Conservation (phyloP, 2,329 filamentous ascomycete species). For the Claviceps cyperi region DNA sequence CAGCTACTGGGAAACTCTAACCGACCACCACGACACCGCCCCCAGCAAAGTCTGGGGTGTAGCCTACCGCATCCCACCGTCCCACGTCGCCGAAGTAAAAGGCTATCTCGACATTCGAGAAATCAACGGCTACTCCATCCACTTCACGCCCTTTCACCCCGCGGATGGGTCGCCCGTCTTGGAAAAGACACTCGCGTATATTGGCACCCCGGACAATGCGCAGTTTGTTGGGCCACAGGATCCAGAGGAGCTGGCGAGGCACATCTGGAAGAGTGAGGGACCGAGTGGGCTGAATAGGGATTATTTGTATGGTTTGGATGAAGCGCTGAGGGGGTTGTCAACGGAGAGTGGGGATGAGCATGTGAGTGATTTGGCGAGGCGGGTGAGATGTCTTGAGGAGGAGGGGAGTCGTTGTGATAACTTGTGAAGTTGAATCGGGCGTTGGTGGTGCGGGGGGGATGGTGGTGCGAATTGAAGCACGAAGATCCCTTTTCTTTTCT, state of each 20-base stretch:
- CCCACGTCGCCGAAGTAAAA: constrained; percentile 65
- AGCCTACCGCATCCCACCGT: constrained; percentile 68
- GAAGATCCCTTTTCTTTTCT: neutral
- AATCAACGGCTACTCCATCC: constrained; percentile 93
- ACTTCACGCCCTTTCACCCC: constrained; percentile 71
- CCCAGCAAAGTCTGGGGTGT: constrained; percentile 73
- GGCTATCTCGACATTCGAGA: constrained; percentile 90
- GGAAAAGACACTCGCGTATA: constrained; percentile 64
- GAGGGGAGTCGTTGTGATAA: too few species aligned
- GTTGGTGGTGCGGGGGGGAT: too few species aligned
- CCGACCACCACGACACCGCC: constrained; percentile 47
- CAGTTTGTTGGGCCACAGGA: constrained; percentile 83
- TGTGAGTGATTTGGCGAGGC: constrained; percentile 63
- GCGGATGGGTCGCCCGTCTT: constrained; percentile 24
- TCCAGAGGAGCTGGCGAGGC: constrained; percentile 59
- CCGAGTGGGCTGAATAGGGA: constrained; percentile 84
- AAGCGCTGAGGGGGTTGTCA: constrained; percentile 57
- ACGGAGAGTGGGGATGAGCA: constrained; percentile 70
- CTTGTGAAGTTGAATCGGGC: neutral
- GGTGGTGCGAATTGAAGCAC: neutral
- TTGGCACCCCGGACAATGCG: constrained; percentile 82
- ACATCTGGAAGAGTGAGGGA: constrained; percentile 63
- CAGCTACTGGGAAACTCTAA: constrained; percentile 66
- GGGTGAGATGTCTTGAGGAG: constrained; percentile 47
- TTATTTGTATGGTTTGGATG: constrained; percentile 71